Evolutionary conservation across 1,139 yeast genomes (phyloP), one percentile per base, ranked within the genome.

Genomic region (Debaryomycetaceae sp.): DNA sequence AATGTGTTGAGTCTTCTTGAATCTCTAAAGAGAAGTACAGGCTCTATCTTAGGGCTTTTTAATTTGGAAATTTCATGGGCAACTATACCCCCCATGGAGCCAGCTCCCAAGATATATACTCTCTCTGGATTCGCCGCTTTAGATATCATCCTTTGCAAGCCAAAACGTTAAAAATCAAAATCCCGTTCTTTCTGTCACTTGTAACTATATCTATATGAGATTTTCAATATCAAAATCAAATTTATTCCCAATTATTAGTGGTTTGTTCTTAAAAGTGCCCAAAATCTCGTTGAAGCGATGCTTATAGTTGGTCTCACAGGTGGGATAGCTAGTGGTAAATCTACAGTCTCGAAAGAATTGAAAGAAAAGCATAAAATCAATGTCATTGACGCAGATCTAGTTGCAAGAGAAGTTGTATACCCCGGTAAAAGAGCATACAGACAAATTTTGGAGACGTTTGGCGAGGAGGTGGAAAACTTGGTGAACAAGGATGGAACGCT

Each of bases 291-390:
- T 8, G 32, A 8, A 26, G 33, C 14, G 5, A 92, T 92, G 98
- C 76, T 92, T 39, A 76, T 92, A 29, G 77, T 94, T 7, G 99
- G 99, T 1, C 74, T 92, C 18, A 92, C 98, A 0, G 99, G 99
- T 1, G 97, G 97, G 1, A 92, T 92, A 39, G 96, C 97, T 7
- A 78, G 94, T 5, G 99, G 99, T 1, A 94, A 94, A 58, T 85
- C 96, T 11, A 91, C 98, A 0, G 98, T 88, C 0, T 87, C 97
- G 0, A 59, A 65, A 14, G 61, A 75, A 22, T 65, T 92, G 8
- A 47, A 60, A 6, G 75, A 78, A 11, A 65, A 78, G 17, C 74
- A 83, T 49, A 55, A 67, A 2, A 46, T 87, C 15, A 74, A 84
- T 0, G 63, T 94, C 2, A 72, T 94, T 2, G 98, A 94, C 64